Conservation (phyloP, 1,284 basidiomycete species). For the Cutaneotrichosporon sp. region DNA sequence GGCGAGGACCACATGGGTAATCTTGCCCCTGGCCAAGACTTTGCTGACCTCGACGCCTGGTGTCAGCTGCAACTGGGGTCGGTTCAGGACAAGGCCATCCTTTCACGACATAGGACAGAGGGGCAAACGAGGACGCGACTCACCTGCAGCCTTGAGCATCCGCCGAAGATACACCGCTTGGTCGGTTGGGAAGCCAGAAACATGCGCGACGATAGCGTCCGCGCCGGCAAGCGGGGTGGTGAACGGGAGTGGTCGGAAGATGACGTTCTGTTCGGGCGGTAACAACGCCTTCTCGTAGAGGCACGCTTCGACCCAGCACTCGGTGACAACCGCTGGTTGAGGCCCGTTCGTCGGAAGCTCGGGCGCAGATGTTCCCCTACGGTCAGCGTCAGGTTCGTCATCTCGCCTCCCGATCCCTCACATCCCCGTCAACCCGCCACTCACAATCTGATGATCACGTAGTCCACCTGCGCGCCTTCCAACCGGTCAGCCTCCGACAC, state of each 20-base stretch:
- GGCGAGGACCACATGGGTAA: constrained; percentile 44
- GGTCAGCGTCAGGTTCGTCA: not conserved
- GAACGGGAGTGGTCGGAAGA: constrained; percentile 42
- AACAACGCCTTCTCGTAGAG: constrained; percentile 40
- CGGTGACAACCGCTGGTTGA: constrained; percentile 39
- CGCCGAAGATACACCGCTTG: constrained; percentile 40
- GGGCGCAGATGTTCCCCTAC: constrained; percentile 5
- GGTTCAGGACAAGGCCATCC: not conserved
- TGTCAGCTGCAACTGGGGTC: not conserved
- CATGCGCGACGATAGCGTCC: constrained; percentile 32
- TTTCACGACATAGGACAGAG: not conserved
- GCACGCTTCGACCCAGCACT: constrained; percentile 52
- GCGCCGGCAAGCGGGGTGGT: constrained; percentile 39
- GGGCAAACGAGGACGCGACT: constrained; percentile 12
- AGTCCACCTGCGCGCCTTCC: constrained; percentile 41
- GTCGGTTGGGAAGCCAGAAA: constrained; percentile 43
- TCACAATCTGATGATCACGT: constrained; percentile 48
- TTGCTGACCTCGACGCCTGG: constrained; percentile 36
- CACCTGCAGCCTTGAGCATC: constrained; percentile 41
- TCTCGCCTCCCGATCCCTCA: not conserved
- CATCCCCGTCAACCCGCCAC: constrained; percentile 14
- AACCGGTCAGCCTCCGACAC: constrained; percentile 37
- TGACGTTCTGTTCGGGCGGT: constrained; percentile 38
- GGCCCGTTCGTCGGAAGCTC: constrained; percentile 6
- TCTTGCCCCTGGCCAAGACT: constrained; percentile 34